phyloP scores from a whole-genome alignment of 2,329 filamentous ascomycete genomes.

The Aspergillus tubingensis region DNA sequence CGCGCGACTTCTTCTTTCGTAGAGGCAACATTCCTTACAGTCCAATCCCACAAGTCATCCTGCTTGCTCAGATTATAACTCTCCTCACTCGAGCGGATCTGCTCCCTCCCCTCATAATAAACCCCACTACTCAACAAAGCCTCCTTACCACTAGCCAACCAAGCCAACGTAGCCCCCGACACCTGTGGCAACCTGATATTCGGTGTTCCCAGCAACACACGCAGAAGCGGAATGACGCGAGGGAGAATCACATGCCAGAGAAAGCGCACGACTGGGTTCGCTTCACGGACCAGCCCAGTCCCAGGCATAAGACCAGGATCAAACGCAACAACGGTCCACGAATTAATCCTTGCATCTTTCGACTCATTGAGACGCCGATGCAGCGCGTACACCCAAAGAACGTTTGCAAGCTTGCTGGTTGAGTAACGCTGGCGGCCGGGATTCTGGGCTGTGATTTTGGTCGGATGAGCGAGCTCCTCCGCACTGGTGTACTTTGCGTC shows the following conservation, averaged over 20 bases:
- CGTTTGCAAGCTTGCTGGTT: conserved; percentile 51
- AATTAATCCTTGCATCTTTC: conserved; percentile 15
- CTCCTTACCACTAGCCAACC: conserved; percentile 41
- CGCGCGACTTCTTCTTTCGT: background rate
- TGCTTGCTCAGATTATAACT: conserved; percentile 51
- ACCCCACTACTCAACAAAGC: conserved; percentile 32
- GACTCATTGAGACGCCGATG: conserved; percentile 35
- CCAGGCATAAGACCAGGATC: conserved; percentile 8
- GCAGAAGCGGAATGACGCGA: background rate
- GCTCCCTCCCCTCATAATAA: conserved; percentile 49
- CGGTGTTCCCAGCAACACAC: background rate
- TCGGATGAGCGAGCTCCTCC: conserved; percentile 50
- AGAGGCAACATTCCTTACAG: conserved; percentile 27
- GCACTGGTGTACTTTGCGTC: conserved; percentile 48
- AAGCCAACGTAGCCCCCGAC: conserved; percentile 5
- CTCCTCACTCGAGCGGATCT: conserved; percentile 45
- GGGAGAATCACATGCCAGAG: conserved; percentile 1
- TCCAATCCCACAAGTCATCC: conserved; percentile 55
- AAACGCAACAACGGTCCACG: conserved; percentile 25
- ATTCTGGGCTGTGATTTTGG: conserved; percentile 25
- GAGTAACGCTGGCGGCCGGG: conserved; percentile 46
- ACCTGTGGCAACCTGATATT: conserved; percentile 5
- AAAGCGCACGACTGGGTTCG: background rate
- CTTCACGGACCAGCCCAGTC: background rate
- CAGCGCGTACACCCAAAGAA: conserved; percentile 53